phyloP scores from a whole-genome alignment of 2,329 filamentous ascomycete genomes.

The Apiospora saccharicola region DNA sequence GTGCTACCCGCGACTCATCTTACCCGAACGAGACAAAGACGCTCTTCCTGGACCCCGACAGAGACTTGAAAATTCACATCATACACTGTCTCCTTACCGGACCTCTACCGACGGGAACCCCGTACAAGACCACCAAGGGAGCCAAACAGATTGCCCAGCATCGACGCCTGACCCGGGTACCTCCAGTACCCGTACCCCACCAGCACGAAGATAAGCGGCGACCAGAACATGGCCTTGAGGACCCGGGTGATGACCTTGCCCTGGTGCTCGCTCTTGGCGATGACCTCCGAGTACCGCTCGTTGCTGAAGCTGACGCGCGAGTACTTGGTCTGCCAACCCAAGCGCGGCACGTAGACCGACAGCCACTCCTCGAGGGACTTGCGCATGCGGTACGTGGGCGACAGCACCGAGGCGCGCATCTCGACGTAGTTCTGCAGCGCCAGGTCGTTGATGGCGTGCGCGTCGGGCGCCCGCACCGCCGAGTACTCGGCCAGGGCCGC shows the following conservation, averaged over 20 bases:
- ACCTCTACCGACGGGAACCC: background rate
- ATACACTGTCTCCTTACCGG: background rate
- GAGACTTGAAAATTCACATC: background rate
- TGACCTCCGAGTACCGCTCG: slow-evolving; percentile 86
- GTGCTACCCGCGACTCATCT: background rate
- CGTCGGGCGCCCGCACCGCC: slow-evolving; percentile 74
- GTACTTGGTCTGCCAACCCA: slow-evolving; percentile 94
- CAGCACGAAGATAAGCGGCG: slow-evolving; percentile 5
- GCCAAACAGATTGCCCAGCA: background rate
- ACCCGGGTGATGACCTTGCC: slow-evolving; percentile 63
- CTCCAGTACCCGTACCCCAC: slow-evolving; percentile 10
- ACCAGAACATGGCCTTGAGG: slow-evolving; percentile 41
- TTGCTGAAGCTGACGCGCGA: slow-evolving; percentile 92
- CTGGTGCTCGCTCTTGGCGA: slow-evolving; percentile 73
- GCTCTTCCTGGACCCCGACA: background rate
- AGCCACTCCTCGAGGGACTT: slow-evolving; percentile 89
- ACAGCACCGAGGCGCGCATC: slow-evolving; percentile 88
- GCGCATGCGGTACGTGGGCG: slow-evolving; percentile 76
- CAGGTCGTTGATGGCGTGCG: slow-evolving; percentile 90
- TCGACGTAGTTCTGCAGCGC: slow-evolving; percentile 92
- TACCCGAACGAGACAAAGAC: background rate
- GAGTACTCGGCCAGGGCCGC: slow-evolving; percentile 82
- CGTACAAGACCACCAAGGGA: background rate
- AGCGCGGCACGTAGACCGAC: slow-evolving; percentile 74
- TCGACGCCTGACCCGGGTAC: background rate